These are phyloP conservation scores for Yamadazyma phyllophila DNA, from an alignment of 805 yeast species.

Conservation along the genomic window DNA sequence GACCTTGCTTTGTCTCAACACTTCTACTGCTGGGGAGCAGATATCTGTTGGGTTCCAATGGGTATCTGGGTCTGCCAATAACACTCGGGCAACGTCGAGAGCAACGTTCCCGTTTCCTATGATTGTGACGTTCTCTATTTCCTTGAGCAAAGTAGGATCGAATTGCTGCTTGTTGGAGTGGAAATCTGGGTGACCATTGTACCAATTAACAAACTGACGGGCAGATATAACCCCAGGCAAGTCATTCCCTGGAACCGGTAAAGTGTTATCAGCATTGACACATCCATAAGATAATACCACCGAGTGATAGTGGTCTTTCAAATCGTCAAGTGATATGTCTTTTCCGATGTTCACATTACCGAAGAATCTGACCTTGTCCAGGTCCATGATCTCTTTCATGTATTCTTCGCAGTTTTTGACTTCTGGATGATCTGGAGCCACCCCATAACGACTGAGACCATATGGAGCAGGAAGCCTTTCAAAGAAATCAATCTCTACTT, in stretches of 20 bases:
- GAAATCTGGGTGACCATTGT: constrained; percentile 78
- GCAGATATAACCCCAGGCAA: constrained; percentile 74
- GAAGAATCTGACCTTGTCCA: constrained; percentile 44
- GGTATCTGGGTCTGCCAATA: constrained; percentile 54
- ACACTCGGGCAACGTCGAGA: constrained; percentile 79
- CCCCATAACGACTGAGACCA: constrained; percentile 91
- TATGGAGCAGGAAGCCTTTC: constrained; percentile 87
- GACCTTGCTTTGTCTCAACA: constrained; percentile 54
- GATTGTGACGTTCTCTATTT: constrained; percentile 65
- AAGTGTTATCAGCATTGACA: constrained; percentile 51
- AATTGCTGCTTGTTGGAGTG: constrained; percentile 24
- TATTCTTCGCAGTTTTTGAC: constrained; percentile 82
- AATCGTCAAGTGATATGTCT: constrained; percentile 50
- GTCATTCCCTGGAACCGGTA: constrained; percentile 59
- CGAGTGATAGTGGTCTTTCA: constrained; percentile 62
- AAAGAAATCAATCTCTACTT: constrained; percentile 63
- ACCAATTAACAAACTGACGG: constrained; percentile 91
- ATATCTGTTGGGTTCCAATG: constrained; percentile 76
- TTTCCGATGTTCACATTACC: constrained; percentile 75
- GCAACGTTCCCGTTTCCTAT: constrained; percentile 99
- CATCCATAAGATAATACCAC: constrained; percentile 85
- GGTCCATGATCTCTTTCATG: constrained; percentile 50
- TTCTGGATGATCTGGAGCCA: constrained; percentile 99
- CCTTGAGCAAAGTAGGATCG: constrained; percentile 54
- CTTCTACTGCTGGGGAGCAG: constrained; percentile 53